Evolutionary conservation across 139 green algal genomes (phyloP), one percentile per base, ranked within the genome.

Genomic region (Asterochloris sp.): DNA sequence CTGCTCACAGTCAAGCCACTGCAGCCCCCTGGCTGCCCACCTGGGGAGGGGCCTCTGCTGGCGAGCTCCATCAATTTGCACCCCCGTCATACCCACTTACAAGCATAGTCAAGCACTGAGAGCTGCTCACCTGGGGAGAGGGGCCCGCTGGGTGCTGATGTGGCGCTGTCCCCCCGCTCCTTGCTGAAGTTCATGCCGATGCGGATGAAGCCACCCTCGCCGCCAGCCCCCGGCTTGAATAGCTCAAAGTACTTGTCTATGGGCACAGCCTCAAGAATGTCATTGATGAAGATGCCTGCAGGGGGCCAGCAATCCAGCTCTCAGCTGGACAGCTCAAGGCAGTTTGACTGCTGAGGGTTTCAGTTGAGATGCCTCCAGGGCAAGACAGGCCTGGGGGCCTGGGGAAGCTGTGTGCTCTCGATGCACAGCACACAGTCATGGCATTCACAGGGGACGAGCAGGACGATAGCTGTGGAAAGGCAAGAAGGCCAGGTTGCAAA

Each of bases 161-260:
- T 54, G 38, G 38, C 38, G 6, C 6, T 54, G 38, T 54, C 38
- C 38, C 38, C 38, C 2, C 38, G 38, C 38, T 89, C 83, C 17
- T 83, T 85, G 26, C 73, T 84, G 73, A 90, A 95, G 79, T 93
- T 91, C 85, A 98, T 93, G 78, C 84, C 85, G 47, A 98, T 88
- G n/a, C 93, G 84, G 81, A 97, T 95, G 87, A 93, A 96, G 54
- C 94, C 94, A 17, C 93, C 94, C 73, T 95, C 93, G 0, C 88
- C 89, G 77, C 92, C 92, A 29, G 85, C 85, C 47, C 89, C 90
- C 19, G 93, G 94, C 87, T 97, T 97, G 88, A 97, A 97, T 75
- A 98, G 85, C 88, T 98, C 94, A 92, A 98, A 98, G 89, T 96
- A 96, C 86, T 98, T 98, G 88, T 98, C 95, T 80, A 98, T 96